phyloP scores from a whole-genome alignment of 441 rosid species.

The Jatropha multifida region DNA sequence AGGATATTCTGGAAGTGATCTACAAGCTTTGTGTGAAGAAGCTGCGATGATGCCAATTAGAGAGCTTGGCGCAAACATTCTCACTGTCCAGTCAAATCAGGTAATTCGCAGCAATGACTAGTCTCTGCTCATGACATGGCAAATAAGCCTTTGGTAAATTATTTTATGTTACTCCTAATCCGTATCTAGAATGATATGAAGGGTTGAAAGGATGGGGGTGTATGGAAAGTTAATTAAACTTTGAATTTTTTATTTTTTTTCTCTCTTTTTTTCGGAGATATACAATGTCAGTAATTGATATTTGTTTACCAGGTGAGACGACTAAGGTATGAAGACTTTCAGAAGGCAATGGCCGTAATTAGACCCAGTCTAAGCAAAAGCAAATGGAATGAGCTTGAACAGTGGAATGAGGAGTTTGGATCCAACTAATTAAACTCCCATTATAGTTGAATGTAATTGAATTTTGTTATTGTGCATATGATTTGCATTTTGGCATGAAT shows the following conservation, averaged over 20 bases:
- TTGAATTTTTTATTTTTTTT: too few relatives aligned
- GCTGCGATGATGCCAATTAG: conserved; percentile 99
- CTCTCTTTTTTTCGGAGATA: too few relatives aligned
- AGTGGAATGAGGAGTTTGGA: conserved; percentile 87
- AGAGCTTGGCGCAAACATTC: conserved; percentile 84
- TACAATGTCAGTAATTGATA: not conserved
- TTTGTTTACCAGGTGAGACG: conserved; percentile 66
- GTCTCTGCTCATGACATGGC: not conserved
- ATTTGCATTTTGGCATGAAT: not conserved
- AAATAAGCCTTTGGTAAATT: not conserved
- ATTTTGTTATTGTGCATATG: too few relatives aligned
- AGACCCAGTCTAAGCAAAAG: conserved; percentile 86
- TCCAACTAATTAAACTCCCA: conserved; percentile 41
- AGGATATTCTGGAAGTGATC: conserved; percentile 98
- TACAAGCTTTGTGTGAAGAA: conserved; percentile 96
- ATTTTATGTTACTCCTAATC: too few relatives aligned
- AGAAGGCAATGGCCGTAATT: conserved; percentile 75
- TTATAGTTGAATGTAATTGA: not conserved
- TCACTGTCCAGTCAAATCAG: conserved; percentile 80
- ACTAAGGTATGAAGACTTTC: conserved; percentile 68
- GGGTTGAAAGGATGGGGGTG: too few relatives aligned
- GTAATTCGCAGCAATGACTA: conserved; percentile 35
- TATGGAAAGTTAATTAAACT: too few relatives aligned
- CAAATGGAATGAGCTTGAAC: conserved; percentile 93
- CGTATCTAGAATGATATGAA: too few relatives aligned